These are phyloP conservation scores for Rubroshorea leprosula DNA, from an alignment of 345 rosid genomes.

Conservation along the genomic window DNA sequence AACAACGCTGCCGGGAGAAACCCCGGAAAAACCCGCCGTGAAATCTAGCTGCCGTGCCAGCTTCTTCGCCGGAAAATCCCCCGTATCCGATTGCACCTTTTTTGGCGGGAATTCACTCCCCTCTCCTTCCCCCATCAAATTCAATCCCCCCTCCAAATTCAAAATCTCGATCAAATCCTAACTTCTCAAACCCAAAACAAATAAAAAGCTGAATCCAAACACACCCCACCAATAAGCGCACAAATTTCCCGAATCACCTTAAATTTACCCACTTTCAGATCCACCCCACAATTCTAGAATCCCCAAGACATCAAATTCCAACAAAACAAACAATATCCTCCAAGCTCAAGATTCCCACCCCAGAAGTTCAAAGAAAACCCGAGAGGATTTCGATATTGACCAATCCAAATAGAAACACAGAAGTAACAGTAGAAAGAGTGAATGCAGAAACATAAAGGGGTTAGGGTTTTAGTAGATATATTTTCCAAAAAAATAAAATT, in stretches of 20 bases:
- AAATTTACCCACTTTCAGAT: conserved; percentile 39
- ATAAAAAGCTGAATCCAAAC: conserved; percentile 17
- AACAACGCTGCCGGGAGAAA: conserved; percentile 24
- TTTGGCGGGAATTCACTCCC: conserved; percentile 70
- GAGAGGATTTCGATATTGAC: conserved; percentile 26
- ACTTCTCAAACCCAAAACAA: conserved; percentile 12
- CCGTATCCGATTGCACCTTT: conserved; percentile 41
- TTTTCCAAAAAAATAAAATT: too few species aligned
- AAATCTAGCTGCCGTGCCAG: conserved; percentile 95
- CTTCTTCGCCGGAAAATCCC: conserved; percentile 50
- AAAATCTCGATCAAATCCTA: conserved; percentile 8
- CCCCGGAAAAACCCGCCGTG: conserved; percentile 42
- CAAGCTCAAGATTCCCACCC: conserved; percentile 36
- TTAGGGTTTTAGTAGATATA: not conserved
- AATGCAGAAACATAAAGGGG: not conserved
- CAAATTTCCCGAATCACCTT: conserved; percentile 29
- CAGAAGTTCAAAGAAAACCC: conserved; percentile 2
- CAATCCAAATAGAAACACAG: conserved; percentile 16
- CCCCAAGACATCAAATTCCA: conserved; percentile 20
- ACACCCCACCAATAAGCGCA: conserved; percentile 19
- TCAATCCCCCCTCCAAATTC: conserved; percentile 23
- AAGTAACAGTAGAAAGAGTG: conserved; percentile 2
- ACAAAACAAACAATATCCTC: conserved; percentile 18
- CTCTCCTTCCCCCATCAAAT: conserved; percentile 63
- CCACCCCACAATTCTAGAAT: conserved; percentile 19